Evolutionary conservation across 1,139 yeast species (phyloP).

Genomic region (Pichia kudriavzevii): DNA sequence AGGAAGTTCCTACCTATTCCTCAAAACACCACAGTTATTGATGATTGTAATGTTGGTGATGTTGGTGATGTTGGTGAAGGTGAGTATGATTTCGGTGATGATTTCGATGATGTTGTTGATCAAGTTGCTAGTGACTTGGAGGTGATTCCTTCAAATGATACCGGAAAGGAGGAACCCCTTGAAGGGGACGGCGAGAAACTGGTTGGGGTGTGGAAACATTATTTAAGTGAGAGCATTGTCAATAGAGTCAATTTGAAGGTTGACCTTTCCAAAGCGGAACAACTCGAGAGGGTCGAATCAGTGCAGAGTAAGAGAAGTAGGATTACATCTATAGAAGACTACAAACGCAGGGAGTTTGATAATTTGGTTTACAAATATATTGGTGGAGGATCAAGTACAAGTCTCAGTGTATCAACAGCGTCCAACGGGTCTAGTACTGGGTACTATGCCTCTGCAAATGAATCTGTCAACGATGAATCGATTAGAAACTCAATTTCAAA

Average conservation of each 20-base stretch:
- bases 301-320: slow-evolving; percentile 5
- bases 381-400: slow-evolving; percentile 7
- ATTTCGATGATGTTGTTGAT: background rate
- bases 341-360: slow-evolving; percentile 19
- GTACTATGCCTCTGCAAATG: too few relatives aligned
- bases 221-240: slow-evolving; percentile 21
- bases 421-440: too few relatives aligned
- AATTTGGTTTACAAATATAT: slow-evolving; percentile 15
- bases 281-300: slow-evolving; percentile 8
- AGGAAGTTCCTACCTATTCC: background rate
- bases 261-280: slow-evolving; percentile 17
- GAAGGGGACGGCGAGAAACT: slow-evolving; percentile 14
- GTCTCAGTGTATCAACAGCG: too few relatives aligned
- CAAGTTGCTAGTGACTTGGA: background rate
- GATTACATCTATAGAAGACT: slow-evolving; percentile 5
- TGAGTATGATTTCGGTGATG: slow-evolving; percentile 4
- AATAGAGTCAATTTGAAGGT: slow-evolving; percentile 25
- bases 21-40: background rate
- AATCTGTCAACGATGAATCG: too few relatives aligned
- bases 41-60: background rate
- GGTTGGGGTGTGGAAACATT: slow-evolving; percentile 24
- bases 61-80: background rate
- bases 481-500: too few relatives aligned
- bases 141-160: too few relatives aligned
- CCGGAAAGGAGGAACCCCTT: slow-evolving; percentile 1